phyloP scores from a whole-genome alignment of 2,329 filamentous ascomycete species.

The Fusarium xylarioides region DNA sequence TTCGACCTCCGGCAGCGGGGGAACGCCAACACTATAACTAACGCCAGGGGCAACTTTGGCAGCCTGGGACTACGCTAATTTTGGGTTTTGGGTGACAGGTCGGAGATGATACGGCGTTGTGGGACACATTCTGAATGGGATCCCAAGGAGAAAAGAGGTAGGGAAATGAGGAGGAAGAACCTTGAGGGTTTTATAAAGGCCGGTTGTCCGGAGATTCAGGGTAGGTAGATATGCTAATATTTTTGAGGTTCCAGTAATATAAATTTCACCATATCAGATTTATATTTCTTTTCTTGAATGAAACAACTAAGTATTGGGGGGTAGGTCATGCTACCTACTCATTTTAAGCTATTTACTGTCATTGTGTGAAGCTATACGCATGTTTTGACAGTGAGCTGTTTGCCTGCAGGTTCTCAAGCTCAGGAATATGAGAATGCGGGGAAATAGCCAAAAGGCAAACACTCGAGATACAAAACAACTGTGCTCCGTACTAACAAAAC shows the following conservation, averaged over 20 bases:
- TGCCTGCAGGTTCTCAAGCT: not conserved
- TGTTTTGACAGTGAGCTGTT: not conserved
- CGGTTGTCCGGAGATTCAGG: conserved; percentile 2
- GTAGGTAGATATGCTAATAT: not conserved
- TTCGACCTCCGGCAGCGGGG: not conserved
- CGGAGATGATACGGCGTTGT: conserved; percentile 33
- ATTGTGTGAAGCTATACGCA: not conserved
- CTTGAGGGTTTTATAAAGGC: conserved; percentile 17
- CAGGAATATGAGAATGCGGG: not conserved
- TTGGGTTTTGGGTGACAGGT: not conserved
- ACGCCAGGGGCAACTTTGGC: conserved; percentile 10
- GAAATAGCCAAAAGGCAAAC: conserved; percentile 1
- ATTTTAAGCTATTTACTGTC: not conserved
- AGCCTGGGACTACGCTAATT: not conserved
- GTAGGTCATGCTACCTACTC: not conserved
- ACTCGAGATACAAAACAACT: not conserved
- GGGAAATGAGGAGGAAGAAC: conserved; percentile 13
- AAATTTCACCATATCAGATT: not conserved
- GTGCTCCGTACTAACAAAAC: not conserved
- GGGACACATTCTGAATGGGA: not conserved
- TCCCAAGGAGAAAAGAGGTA: not conserved
- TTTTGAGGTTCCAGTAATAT: too few relatives aligned
- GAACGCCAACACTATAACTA: conserved; percentile 12
- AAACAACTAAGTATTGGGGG: not conserved
- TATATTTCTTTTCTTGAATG: not conserved